Percentiles rank a stretch among this genome's conserved stretches.
These are phyloP conservation scores for Macrophomina tecta DNA, from an alignment of 2,329 filamentous ascomycete genomes.

Conservation along the genomic window DNA sequence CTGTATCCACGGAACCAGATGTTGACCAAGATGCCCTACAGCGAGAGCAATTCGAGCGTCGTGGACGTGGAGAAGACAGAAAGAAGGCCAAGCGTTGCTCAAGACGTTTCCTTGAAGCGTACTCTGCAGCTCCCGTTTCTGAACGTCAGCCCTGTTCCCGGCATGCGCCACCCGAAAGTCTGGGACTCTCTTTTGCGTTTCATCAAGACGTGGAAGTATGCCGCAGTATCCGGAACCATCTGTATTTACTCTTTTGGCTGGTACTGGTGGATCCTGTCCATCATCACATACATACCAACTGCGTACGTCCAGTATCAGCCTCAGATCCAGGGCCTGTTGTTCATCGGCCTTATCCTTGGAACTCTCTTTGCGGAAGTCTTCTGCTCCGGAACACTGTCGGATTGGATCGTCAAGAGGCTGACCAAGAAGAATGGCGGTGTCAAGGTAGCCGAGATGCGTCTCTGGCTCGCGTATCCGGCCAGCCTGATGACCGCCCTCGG, in stretches of 20 bases:
- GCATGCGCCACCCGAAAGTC: slow-evolving; percentile 57
- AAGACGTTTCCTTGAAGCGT: slow-evolving; percentile 37
- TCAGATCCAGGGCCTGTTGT: slow-evolving; percentile 60
- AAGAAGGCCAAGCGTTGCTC: slow-evolving; percentile 29
- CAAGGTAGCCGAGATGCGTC: slow-evolving; percentile 59
- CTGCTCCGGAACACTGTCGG: slow-evolving; percentile 60
- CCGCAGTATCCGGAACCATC: slow-evolving; percentile 54
- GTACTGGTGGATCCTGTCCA: slow-evolving; percentile 64
- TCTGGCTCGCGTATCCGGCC: slow-evolving; percentile 63
- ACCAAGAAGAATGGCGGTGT: slow-evolving; percentile 52
- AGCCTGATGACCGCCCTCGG: slow-evolving; percentile 56
- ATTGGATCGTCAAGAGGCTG: slow-evolving; percentile 56
- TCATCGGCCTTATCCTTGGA: slow-evolving; percentile 61
- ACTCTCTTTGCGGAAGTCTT: slow-evolving; percentile 59
- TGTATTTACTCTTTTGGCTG: slow-evolving; percentile 59
- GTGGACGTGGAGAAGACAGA: slow-evolving; percentile 33
- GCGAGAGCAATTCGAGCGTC: slow-evolving; percentile 35
- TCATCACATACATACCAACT: slow-evolving; percentile 60
- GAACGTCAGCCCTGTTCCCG: slow-evolving; percentile 56
- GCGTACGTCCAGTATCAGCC: slow-evolving; percentile 58
- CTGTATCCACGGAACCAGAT: slow-evolving; percentile 61
- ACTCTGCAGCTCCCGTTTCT: slow-evolving; percentile 54
- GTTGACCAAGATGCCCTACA: slow-evolving; percentile 46
- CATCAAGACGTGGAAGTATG: slow-evolving; percentile 54
- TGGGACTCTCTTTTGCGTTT: slow-evolving; percentile 57